A percentile compares a stretch with the other conserved stretches of the same genome.
phyloP scores from a whole-genome alignment of 805 yeast genomes.

The Sugiyamaella boreocaroliniensis region DNA sequence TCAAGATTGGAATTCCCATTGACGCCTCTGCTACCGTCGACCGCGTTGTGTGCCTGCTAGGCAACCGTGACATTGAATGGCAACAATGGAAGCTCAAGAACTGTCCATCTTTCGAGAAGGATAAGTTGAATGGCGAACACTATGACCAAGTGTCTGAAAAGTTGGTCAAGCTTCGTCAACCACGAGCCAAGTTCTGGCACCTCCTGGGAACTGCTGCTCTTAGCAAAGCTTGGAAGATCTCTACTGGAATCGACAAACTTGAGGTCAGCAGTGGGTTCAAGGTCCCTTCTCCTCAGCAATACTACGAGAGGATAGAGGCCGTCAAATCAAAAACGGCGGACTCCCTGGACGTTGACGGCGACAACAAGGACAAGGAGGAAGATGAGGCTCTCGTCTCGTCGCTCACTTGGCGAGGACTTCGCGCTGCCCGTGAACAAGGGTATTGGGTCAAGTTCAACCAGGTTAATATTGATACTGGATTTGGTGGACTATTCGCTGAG shows the following conservation, averaged over 20 bases:
- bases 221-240: constrained; percentile 34
- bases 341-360: constrained; percentile 12
- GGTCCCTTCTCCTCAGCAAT: constrained; percentile 24
- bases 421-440: constrained; percentile 34
- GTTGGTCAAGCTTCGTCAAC: constrained; percentile 2
- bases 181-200: constrained; percentile 25
- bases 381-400: constrained; percentile 15
- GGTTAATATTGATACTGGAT: constrained; percentile 33
- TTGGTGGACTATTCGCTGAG: constrained; percentile 35
- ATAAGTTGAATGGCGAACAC: constrained; percentile 6
- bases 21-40: not conserved
- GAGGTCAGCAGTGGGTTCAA: constrained; percentile 7
- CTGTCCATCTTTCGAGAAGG: constrained; percentile 27
- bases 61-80: constrained; percentile 28
- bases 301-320: constrained; percentile 9
- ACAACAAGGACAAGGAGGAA: constrained; percentile 13
- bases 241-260: constrained; percentile 36
- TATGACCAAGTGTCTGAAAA: constrained; percentile 6
- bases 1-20: not conserved
- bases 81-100: constrained; percentile 28
- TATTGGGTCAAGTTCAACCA: constrained; percentile 34
- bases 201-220: constrained; percentile 29
- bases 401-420: constrained; percentile 39
- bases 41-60: constrained; percentile 5
- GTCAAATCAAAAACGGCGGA: constrained; percentile 2